Percentiles rank a stretch among this genome's conserved stretches.
Evolutionary conservation across 2,329 filamentous ascomycete species (phyloP).

Genomic region (Graphiopsis chlorocephala): DNA sequence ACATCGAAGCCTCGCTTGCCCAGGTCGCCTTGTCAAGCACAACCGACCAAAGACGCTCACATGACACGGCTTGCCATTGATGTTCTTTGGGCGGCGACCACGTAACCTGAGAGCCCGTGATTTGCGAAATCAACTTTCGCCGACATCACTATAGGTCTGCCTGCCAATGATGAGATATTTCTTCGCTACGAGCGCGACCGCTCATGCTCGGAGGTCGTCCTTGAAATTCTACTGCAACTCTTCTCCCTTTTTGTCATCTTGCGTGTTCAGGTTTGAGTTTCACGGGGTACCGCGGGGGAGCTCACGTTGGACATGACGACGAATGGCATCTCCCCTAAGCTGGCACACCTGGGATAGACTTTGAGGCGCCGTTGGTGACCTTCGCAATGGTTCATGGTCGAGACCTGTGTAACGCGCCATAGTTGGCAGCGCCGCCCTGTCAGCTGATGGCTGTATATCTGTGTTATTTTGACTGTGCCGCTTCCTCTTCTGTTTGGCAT

Average conservation of each 20-base stretch:
- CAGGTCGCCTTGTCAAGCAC: neutral
- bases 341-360: neutral
- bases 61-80: neutral
- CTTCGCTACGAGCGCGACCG: neutral
- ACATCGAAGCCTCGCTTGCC: too few relatives aligned
- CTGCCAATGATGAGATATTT: neutral
- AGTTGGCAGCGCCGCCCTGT: neutral
- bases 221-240: neutral
- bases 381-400: neutral
- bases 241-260: neutral
- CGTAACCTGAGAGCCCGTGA: neutral
- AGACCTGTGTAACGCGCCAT: neutral
- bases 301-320: neutral
- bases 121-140: neutral
- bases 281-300: neutral
- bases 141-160: neutral
- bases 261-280: neutral
- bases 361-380: neutral
- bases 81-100: neutral
- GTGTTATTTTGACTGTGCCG: neutral
- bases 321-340: neutral
- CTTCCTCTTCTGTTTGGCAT: neutral
- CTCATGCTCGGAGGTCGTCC: neutral
- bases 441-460: neutral
- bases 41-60: neutral